Base-by-base conservation (phyloP, 2,329 filamentous ascomycete genomes). In the Niveomyces coronatus region DNA sequence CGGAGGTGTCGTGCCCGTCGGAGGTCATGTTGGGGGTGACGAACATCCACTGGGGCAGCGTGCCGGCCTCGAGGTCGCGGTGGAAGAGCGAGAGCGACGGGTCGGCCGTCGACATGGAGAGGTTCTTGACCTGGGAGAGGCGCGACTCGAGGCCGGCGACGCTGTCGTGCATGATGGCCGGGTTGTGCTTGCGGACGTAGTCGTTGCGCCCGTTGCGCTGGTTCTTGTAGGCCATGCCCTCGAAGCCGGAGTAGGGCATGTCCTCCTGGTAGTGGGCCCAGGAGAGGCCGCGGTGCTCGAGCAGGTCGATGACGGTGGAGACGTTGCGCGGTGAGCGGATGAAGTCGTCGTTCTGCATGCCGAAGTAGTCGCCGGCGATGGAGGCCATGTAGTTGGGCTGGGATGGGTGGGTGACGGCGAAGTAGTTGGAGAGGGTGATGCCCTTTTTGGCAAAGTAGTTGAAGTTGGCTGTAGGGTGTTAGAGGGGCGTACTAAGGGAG, bases 111-210 rank as follows among this genome's bases (percentile, higher is more conserved):
- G 58, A 61, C 44, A 62, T 46, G 32, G 58, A 61, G 42, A 85
- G 64, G 61, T 85, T 87, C 69, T 89, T 89, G 58, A 84, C 79
- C 53, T 76, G 69, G 5, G 71, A 68, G 1, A 84, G 64, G 18
- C 82, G 77, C 15, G 74, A 66, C 19, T 67, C 56, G 35, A 68
- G 70, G 37, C 68, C 63, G 41, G 79, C 70, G 36, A 83, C 68
- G 24, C 71, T 74, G 54, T 86, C 71, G 59, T 75, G 85, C 39
- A 81, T 64, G 40, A 88, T 63, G 13, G 68, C 60, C 33, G 73
- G 65, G 58, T 88, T 86, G 63, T 91, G 85, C 63, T 91, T 89
- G 53, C 85, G 78, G 7, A 89, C 83, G 54, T 91, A 91, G 61
- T 81, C 76, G 50, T 87, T 83, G 34, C 71, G 68, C 20, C 73